Conservation (phyloP, 2,329 filamentous ascomycete species). For the Dryadomyces sulphureus region DNA sequence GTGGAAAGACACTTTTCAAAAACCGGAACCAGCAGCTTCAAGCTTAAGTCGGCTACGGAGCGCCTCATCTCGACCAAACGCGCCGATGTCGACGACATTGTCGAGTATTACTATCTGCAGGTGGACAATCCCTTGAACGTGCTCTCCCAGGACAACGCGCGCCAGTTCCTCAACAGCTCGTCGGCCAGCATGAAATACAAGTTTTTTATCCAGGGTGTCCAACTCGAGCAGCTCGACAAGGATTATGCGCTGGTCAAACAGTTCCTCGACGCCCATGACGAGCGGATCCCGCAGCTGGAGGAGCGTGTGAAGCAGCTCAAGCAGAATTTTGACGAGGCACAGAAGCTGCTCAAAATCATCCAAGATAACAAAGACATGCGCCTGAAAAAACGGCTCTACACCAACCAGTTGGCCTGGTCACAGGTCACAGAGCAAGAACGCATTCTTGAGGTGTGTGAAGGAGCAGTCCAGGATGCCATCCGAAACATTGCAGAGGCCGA, state of each 20-base stretch:
- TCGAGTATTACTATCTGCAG: conserved; percentile 84
- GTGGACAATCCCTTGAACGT: conserved; percentile 96
- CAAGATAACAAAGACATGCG: conserved; percentile 53
- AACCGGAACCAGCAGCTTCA: conserved; percentile 66
- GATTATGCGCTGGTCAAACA: conserved; percentile 80
- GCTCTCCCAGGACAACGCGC: conserved; percentile 85
- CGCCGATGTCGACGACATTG: conserved; percentile 77
- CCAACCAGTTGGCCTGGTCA: conserved; percentile 67
- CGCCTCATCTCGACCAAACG: conserved; percentile 69
- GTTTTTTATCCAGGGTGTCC: conserved; percentile 89
- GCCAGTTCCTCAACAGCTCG: conserved; percentile 81
- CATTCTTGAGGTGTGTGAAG: conserved; percentile 22
- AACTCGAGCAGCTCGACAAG: conserved; percentile 79
- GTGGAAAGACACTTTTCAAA: conserved; percentile 82
- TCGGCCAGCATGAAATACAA: conserved; percentile 80
- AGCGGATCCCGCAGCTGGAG: conserved; percentile 43
- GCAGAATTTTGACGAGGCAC: conserved; percentile 42
- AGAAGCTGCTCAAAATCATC: conserved; percentile 48
- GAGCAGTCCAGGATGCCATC: conserved; percentile 22
- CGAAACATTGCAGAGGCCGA: conserved; percentile 28
- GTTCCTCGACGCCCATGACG: conserved; percentile 56
- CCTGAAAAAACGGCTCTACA: conserved; percentile 40
- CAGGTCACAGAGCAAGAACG: conserved; percentile 68
- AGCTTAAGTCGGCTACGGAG: conserved; percentile 60
- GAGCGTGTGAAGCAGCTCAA: conserved; percentile 51